Conservation (phyloP, 179 eudicot species). For the Spinacia oleracea region DNA sequence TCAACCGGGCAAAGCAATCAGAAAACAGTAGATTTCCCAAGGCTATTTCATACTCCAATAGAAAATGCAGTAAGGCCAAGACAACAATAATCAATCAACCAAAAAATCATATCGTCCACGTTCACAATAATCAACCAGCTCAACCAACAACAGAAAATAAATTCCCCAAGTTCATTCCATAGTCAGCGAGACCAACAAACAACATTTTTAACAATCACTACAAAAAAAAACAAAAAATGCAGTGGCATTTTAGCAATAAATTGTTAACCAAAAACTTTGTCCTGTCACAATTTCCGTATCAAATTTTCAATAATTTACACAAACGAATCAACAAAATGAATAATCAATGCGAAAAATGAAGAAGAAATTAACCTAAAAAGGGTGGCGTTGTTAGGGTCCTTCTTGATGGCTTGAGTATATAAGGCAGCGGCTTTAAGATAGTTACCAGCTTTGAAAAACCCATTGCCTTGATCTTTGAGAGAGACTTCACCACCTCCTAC, state of each 20-base stretch:
- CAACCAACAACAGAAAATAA: not conserved
- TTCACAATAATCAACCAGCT: no score
- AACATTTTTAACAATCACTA: no score
- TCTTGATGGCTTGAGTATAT: slow-evolving; percentile 95
- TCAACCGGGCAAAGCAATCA: not conserved
- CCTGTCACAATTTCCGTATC: not conserved
- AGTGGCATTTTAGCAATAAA: no score
- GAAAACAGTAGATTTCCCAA: not conserved
- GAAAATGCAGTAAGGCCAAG: not conserved
- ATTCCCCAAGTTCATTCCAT: no score
- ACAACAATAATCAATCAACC: not conserved
- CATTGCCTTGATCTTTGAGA: slow-evolving; percentile 85
- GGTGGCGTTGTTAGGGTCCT: slow-evolving; percentile 73
- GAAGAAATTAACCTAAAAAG: slow-evolving; percentile 62
- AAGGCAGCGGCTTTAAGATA: slow-evolving; percentile 95
- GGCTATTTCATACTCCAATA: not conserved
- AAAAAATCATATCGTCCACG: no score
- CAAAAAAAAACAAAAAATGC: no score
- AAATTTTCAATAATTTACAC: not conserved
- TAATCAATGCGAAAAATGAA: not conserved
- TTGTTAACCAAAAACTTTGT: not conserved
- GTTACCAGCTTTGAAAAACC: slow-evolving; percentile 83
- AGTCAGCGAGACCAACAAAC: no score
- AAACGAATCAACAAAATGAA: not conserved
- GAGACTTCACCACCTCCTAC: slow-evolving; percentile 34